A percentile compares a stretch with the other conserved stretches of the same genome.
Conservation (phyloP, 176 grass and related monocot genomes). For the Luzula sylvatica region DNA sequence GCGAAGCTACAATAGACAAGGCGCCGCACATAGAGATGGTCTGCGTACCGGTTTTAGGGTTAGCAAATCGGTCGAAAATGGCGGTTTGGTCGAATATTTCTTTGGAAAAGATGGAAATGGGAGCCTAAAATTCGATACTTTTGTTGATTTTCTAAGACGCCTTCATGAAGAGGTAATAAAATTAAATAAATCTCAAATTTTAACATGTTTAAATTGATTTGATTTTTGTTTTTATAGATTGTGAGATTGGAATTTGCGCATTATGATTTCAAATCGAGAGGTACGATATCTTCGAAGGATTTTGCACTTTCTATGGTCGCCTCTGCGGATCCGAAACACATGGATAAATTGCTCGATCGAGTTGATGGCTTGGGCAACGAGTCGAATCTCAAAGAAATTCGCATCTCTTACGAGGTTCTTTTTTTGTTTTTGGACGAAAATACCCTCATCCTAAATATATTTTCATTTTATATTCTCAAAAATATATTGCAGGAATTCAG, state of each 20-base stretch:
- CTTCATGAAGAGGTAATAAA: conserved; percentile 64
- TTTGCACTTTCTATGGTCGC: conserved; percentile 91
- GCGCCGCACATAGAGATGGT: conserved; percentile 62
- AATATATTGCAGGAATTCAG: conserved; percentile 64
- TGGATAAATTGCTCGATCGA: conserved; percentile 65
- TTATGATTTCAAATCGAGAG: conserved; percentile 70
- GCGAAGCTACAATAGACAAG: conserved; percentile 89
- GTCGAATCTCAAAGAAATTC: conserved; percentile 40
- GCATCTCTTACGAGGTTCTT: conserved; percentile 73
- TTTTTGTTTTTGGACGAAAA: background rate
- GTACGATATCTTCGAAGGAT: conserved; percentile 70
- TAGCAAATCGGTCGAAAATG: conserved; percentile 55
- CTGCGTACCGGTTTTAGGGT: conserved; percentile 74
- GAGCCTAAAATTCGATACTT: conserved; percentile 55
- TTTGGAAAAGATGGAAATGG: conserved; percentile 73
- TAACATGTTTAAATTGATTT: background rate
- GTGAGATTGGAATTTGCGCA: conserved; percentile 78
- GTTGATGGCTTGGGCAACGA: conserved; percentile 46
- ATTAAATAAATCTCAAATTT: background rate
- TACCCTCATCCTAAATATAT: background rate
- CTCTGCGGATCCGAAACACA: conserved; percentile 77
- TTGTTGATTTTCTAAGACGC: conserved; percentile 61
- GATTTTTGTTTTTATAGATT: conserved; percentile 35
- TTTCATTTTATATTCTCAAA: too few relatives aligned
- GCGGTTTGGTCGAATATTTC: conserved; percentile 72